Percentiles rank a stretch among this genome's conserved stretches.
Evolutionary conservation across 352 stramenopile genomes (phyloP).

Genomic region (Globisporangium canariense): DNA sequence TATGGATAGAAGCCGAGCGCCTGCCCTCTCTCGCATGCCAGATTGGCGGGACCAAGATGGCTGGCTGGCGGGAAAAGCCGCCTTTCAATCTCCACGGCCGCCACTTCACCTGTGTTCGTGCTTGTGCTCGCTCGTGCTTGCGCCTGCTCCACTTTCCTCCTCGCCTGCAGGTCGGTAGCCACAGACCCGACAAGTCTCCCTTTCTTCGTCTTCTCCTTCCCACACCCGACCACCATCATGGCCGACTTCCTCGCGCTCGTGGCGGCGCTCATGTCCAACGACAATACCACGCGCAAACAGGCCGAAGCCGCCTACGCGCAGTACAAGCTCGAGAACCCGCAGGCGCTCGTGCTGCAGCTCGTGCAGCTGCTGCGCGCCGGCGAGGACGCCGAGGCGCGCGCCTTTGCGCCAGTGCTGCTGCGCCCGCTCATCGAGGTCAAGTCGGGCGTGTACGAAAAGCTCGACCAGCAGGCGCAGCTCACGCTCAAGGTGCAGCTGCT

Average conservation of each 20-base stretch:
- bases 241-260: conserved; percentile 69
- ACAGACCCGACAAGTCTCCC: not conserved
- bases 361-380: conserved; percentile 56
- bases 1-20: not conserved
- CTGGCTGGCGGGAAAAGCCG: conserved; percentile 7
- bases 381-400: conserved; percentile 58
- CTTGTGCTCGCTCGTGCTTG: not conserved
- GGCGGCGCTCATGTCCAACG: conserved; percentile 70
- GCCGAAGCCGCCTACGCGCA: conserved; percentile 74
- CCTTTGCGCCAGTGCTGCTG: conserved; percentile 77
- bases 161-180: conserved; percentile 4
- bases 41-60: conserved; percentile 7
- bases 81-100: not conserved
- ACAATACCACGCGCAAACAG: conserved; percentile 69
- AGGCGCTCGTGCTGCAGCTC: conserved; percentile 62
- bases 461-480: conserved; percentile 49
- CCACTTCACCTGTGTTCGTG: not conserved
- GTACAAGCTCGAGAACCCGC: conserved; percentile 61
- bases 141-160: conserved; percentile 1
- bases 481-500: conserved; percentile 73
- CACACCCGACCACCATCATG: conserved; percentile 27
- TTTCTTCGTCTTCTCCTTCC: not conserved
- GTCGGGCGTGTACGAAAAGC: conserved; percentile 56
- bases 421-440: conserved; percentile 73
- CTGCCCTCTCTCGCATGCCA: not conserved